Base-by-base conservation (phyloP, 257 asterid genomes). In the Scutellaria minor region DNA sequence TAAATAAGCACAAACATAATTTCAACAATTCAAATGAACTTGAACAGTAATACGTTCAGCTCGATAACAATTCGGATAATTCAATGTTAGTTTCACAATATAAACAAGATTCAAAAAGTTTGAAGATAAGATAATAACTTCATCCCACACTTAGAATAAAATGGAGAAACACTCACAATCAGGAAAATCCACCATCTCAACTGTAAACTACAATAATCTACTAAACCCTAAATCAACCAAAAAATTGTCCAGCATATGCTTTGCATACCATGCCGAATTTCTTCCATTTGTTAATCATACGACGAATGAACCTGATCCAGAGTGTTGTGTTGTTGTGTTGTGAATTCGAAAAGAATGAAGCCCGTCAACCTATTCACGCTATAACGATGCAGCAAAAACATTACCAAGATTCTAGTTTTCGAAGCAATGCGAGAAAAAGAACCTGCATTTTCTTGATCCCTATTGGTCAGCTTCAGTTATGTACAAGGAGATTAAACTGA, bases 221-320 rank as follows among this genome's bases (percentile, higher is more conserved):
- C 72, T 91, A 80, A 58, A 8, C 58, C 78, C 82, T 65, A 78
- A 66, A 71, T 46, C 85, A 74, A 85, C 81, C 84, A 86, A 90
- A 75, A 81, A 62, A 11, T 35, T 70, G 77, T 65, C 40, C 88
- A 82, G 76, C 15, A 77, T 71, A 70, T 53, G 83, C 89, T 87
- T 84, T 50, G 89, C 87, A 72, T 70, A 79, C 76, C 83, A 73
- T 70, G 82, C 88, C 80, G 41, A 74, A 64, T 42, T 77, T 66
- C 78, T 72, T 6, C 54, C 71, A 64, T 37, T 77, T 83, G 24
- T 58, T 51, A 35, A 75, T 35, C 56, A 40, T 12, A 68, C 14
- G 31, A 66, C 6, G 70, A 31, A 80, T 78, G 71, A 74, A 47
- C 63, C 77, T 27, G 70, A 73, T 57, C 60, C 41, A 58, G 68